phyloP scores from a whole-genome alignment of 495 filamentous ascomycete species.

The Aspergillus indologenus region DNA sequence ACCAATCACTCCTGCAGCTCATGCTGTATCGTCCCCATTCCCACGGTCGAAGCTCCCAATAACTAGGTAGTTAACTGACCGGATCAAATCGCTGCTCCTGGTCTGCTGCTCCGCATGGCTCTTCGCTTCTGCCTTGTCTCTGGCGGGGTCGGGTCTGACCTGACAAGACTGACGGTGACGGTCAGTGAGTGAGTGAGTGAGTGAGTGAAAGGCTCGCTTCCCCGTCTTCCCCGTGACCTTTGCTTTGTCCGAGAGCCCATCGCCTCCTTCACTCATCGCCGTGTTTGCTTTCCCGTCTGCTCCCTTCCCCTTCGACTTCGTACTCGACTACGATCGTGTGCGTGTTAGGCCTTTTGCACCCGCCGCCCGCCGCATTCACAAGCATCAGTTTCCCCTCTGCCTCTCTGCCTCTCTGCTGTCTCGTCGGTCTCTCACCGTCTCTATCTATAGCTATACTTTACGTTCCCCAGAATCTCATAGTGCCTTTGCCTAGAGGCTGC shows the following conservation, averaged over 20 bases:
- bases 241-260: not conserved
- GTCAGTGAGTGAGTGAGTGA: not conserved
- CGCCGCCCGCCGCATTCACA: not conserved
- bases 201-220: not conserved
- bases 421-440: not conserved
- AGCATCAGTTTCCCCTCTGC: not conserved
- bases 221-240: not conserved
- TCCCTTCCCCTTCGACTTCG: not conserved
- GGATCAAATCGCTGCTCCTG: not conserved
- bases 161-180: not conserved
- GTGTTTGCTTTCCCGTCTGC: not conserved
- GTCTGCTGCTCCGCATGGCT: not conserved
- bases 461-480: not conserved
- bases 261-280: not conserved
- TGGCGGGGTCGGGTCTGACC: not conserved
- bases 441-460: not conserved
- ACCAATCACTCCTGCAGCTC: not conserved
- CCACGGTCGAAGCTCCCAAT: not conserved
- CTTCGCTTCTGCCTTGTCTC: not conserved
- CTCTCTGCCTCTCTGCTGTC: not conserved
- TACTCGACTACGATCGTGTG: not conserved
- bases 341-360: not conserved
- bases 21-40: not conserved
- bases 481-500: not conserved
- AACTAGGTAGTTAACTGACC: no score